Evolutionary conservation across 306 rosid genomes (phyloP).

Genomic region (Castanea crenata): DNA sequence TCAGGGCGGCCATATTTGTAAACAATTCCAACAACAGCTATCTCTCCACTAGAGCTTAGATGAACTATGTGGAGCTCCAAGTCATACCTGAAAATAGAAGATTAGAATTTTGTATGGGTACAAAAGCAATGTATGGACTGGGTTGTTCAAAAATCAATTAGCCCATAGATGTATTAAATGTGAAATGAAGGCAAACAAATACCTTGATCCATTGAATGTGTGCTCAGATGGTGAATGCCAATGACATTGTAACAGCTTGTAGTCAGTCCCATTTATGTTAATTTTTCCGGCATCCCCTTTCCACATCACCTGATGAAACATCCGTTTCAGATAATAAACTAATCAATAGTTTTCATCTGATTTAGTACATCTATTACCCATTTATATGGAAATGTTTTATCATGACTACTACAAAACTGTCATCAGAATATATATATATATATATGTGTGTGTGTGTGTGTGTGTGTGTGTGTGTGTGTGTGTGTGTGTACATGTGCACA

Average conservation of each 20-base stretch:
- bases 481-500: background rate
- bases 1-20: conserved; percentile 62
- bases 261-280: conserved; percentile 54
- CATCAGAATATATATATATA: background rate
- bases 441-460: background rate
- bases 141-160: background rate
- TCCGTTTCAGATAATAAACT: background rate
- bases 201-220: conserved; percentile 64
- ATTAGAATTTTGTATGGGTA: background rate
- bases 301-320: conserved; percentile 57
- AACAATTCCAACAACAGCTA: conserved; percentile 59
- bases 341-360: background rate
- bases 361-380: background rate
- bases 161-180: background rate
- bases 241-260: conserved; percentile 55
- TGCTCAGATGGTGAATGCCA: conserved; percentile 94
- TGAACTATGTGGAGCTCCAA: conserved; percentile 67
- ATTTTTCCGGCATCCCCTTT: conserved; percentile 58
- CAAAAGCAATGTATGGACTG: background rate
- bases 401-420: no score
- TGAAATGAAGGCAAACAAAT: background rate
- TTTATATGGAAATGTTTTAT: background rate
- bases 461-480: background rate
- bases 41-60: conserved; percentile 29
- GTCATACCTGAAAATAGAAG: conserved; percentile 42